Evolutionary conservation across 495 filamentous ascomycete species (phyloP).

Genomic region (Melanomma pulvis-pyrius): DNA sequence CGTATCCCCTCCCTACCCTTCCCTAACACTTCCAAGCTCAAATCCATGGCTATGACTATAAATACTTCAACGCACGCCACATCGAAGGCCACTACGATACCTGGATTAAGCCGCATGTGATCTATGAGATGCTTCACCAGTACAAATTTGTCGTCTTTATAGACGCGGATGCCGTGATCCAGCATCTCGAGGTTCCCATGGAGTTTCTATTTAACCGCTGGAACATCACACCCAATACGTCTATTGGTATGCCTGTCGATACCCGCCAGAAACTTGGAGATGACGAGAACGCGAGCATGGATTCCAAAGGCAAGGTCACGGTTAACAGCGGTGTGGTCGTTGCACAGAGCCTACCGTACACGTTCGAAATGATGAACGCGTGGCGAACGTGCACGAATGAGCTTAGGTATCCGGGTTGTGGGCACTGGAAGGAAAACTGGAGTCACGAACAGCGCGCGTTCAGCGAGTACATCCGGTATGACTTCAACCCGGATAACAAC

Average conservation of each 20-base stretch:
- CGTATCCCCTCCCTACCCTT: background rate
- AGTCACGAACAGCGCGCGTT: conserved; percentile 49
- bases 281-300: conserved; percentile 23
- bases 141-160: conserved; percentile 54
- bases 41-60: conserved; percentile 59
- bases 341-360: conserved; percentile 40
- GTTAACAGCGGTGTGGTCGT: conserved; percentile 50
- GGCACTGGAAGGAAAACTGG: conserved; percentile 40
- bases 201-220: conserved; percentile 60
- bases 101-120: conserved; percentile 54
- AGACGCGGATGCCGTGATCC: conserved; percentile 54
- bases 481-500: conserved; percentile 15
- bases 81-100: conserved; percentile 44
- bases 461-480: conserved; percentile 45
- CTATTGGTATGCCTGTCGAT: conserved; percentile 49
- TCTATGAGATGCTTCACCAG: conserved; percentile 45
- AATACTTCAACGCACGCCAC: conserved; percentile 45
- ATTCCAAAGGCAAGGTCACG: conserved; percentile 36
- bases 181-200: conserved; percentile 51
- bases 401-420: conserved; percentile 41
- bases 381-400: conserved; percentile 46
- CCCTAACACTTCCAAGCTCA: conserved; percentile 35
- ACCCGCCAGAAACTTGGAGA: background rate
- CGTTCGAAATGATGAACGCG: conserved; percentile 43
- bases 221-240: conserved; percentile 38